Conservation (phyloP, 768 basidiomycete genomes). For the Pulveroboletus sp. region DNA sequence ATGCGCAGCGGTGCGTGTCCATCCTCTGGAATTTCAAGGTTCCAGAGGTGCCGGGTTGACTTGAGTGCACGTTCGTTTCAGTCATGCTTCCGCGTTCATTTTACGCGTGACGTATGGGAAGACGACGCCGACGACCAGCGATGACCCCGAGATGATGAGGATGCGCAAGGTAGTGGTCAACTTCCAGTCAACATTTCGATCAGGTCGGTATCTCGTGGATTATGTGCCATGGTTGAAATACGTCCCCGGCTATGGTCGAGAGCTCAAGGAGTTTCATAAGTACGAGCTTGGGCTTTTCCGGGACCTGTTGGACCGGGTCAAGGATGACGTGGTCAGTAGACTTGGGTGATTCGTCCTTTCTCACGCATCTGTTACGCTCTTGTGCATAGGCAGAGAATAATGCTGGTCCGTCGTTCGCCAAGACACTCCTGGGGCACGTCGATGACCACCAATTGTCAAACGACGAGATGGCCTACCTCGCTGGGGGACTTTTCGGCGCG, state of each 20-base stretch:
- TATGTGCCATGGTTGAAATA: constrained; percentile 33
- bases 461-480: constrained; percentile 53
- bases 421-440: too few relatives aligned
- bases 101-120: constrained; percentile 26
- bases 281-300: constrained; percentile 51
- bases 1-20: constrained; percentile 14
- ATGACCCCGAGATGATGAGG: constrained; percentile 10
- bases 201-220: constrained; percentile 32
- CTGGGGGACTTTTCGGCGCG: constrained; percentile 56
- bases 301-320: constrained; percentile 32
- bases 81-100: constrained; percentile 19
- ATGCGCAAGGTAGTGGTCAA: constrained; percentile 19
- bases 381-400: constrained; percentile 3
- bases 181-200: constrained; percentile 30
- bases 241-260: constrained; percentile 54
- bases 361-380: background rate
- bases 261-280: constrained; percentile 47
- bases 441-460: constrained; percentile 45
- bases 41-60: too few relatives aligned
- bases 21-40: too few relatives aligned
- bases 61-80: too few relatives aligned
- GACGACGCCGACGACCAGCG: constrained; percentile 13
- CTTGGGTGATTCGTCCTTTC: too few relatives aligned
- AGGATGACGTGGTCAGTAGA: constrained; percentile 2
- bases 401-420: too few relatives aligned